A percentile compares a stretch with the other conserved stretches of the same genome.
Conservation (phyloP, 2,329 filamentous ascomycete species). For the Penicillium sp. region DNA sequence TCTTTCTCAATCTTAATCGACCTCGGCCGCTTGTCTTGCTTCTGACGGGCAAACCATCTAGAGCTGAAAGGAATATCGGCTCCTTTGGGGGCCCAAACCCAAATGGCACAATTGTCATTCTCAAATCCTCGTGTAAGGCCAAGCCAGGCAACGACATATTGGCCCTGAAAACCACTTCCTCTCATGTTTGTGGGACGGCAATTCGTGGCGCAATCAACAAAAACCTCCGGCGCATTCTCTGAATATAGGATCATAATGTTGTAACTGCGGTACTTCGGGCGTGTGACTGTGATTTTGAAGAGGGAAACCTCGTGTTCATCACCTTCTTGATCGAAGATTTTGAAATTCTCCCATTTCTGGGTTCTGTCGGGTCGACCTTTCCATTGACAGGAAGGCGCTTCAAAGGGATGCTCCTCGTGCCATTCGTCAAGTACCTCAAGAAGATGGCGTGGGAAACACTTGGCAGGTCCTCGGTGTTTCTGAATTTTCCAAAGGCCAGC, state of each 20-base stretch:
- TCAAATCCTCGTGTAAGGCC: conserved; percentile 5
- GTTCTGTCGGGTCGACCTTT: not conserved
- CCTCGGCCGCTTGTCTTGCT: not conserved
- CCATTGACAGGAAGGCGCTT: not conserved
- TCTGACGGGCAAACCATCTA: not conserved
- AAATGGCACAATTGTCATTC: conserved; percentile 6
- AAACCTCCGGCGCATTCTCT: not conserved
- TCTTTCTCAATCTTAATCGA: not conserved
- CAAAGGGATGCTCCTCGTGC: not conserved
- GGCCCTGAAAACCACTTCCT: not conserved
- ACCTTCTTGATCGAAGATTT: conserved; percentile 18
- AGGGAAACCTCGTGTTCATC: conserved; percentile 8
- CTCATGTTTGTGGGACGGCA: not conserved
- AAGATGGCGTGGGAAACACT: not conserved
- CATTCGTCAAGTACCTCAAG: not conserved
- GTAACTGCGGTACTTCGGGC: not conserved
- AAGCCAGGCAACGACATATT: conserved; percentile 13
- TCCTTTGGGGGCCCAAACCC: not conserved
- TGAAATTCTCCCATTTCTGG: conserved; percentile 1
- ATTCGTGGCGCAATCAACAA: not conserved
- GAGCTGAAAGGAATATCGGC: not conserved
- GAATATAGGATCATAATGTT: not conserved
- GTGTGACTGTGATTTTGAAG: conserved; percentile 2
- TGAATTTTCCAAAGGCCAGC: not conserved
- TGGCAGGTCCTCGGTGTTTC: not conserved